Base-by-base conservation (phyloP, 371 early-diverging fungal species). In the Mortierella sp. region DNA sequence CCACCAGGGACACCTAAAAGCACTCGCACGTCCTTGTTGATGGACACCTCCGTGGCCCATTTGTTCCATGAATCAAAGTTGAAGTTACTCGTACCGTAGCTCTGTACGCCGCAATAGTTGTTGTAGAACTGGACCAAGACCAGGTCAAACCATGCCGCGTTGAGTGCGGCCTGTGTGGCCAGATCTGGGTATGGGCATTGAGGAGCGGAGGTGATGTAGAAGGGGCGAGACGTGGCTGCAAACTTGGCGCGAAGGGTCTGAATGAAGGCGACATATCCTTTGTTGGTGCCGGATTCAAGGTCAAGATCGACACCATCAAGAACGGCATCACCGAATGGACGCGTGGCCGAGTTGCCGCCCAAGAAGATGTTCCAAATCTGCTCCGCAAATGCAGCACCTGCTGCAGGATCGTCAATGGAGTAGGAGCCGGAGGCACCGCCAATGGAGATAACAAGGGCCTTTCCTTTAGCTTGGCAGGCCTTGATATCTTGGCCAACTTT, bases 101-200 rank as follows among this genome's bases (percentile, higher is more conserved):
- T 75, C 49, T 89, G 84, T 18, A 89, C 79, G 4, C 92, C 90
- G 56, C 93, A 94, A 68, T 88, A 91, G 79, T 93, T 94, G 89
- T 95, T 95, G 88, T 95, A 95, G 80, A 94, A 95, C 88, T 95
- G 95, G n/a, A 94, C 91, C 72, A 79, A 91, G n/a, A 95, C 89
- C 79, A 81, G 60, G 56, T 87, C 88, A 12, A 83, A 68, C 75
- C 75, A 75, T 29, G 78, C 71, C 1, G 56, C n/a, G 4, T 70
- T 56, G 48, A 87, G 35, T 43, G 77, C 73, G 3, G 73, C 58
- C 10, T 68, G 49, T 6, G 78, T 27, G 43, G 68, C 74, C 3
- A 14, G 16, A 49, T 87, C 83, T 10, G 94, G 95, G 79, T 88
- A 94, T 0, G 92, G 93, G 72, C 96, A 95, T 80, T 95, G 94